Evolutionary conservation across 768 basidiomycete genomes (phyloP).

Genomic region (Hemileccinum rubropunctum): DNA sequence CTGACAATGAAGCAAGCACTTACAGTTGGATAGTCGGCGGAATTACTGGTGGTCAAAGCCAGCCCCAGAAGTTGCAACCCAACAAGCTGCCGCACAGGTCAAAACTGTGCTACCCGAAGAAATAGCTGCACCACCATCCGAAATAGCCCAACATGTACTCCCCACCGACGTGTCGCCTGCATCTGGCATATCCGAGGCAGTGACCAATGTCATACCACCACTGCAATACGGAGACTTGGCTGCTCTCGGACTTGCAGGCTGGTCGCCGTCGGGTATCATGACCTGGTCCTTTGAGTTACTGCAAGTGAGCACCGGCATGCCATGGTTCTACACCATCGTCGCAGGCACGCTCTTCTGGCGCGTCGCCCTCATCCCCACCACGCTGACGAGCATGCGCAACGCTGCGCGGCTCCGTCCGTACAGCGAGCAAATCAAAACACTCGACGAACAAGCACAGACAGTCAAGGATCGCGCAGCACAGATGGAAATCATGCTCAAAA

Average conservation of each 20-base stretch:
- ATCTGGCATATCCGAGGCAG: conserved; percentile 17
- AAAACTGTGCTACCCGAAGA: too few species aligned
- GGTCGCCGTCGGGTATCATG: conserved; percentile 66
- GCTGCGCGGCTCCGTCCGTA: conserved; percentile 42
- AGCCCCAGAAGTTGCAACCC: conserved; percentile 1
- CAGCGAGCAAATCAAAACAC: conserved; percentile 48
- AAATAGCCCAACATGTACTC: too few species aligned
- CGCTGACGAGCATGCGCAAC: conserved; percentile 54
- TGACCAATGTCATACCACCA: conserved; percentile 37
- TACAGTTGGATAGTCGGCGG: too few species aligned
- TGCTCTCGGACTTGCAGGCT: conserved; percentile 59
- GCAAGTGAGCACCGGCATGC: conserved; percentile 66
- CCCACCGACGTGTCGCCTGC: conserved; percentile 12
- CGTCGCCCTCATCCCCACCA: conserved; percentile 55
- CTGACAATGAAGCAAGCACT: conserved; percentile 5
- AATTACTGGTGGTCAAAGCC: conserved; percentile 35
- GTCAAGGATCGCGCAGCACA: conserved; percentile 38
- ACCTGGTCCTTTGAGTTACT: conserved; percentile 64
- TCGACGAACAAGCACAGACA: conserved; percentile 42
- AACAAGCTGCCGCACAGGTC: too few species aligned
- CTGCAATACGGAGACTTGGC: conserved; percentile 73
- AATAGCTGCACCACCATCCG: too few species aligned
- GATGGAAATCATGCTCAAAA: conserved; percentile 44
- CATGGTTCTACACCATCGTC: conserved; percentile 85
- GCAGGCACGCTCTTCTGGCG: conserved; percentile 62